Evolutionary conservation across 2,329 filamentous ascomycete genomes (phyloP).

Genomic region (Cladosporium cucumerinum): DNA sequence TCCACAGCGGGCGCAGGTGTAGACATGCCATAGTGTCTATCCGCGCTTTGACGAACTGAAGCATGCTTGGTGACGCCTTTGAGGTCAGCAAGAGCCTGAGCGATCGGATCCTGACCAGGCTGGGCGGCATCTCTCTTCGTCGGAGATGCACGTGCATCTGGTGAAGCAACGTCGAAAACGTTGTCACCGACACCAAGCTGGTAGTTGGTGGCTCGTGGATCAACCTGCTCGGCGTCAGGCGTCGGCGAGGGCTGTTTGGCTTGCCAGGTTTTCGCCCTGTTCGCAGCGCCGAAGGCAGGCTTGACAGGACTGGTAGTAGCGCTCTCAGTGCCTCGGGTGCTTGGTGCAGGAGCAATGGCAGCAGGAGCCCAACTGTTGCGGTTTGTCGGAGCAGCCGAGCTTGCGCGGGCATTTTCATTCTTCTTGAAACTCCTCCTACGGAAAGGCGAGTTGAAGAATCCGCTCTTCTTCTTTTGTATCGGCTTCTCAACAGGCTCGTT

Average conservation of each 20-base stretch:
- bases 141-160: slow-evolving; percentile 49
- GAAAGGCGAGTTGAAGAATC: slow-evolving; percentile 94
- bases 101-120: slow-evolving; percentile 70
- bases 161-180: slow-evolving; percentile 85
- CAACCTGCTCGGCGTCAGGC: slow-evolving; percentile 69
- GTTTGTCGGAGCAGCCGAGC: slow-evolving; percentile 38
- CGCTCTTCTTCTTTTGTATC: slow-evolving; percentile 68
- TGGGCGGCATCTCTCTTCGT: neutral
- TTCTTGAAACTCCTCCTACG: slow-evolving; percentile 77
- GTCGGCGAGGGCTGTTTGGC: slow-evolving; percentile 36
- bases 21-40: slow-evolving; percentile 88
- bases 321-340: slow-evolving; percentile 38
- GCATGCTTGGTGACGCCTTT: slow-evolving; percentile 84
- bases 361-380: slow-evolving; percentile 55
- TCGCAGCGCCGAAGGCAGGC: slow-evolving; percentile 26
- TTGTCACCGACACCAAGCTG: slow-evolving; percentile 95
- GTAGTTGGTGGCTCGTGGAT: slow-evolving; percentile 78
- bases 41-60: slow-evolving; percentile 82
- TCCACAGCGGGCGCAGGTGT: slow-evolving; percentile 64
- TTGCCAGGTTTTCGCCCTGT: slow-evolving; percentile 31
- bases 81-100: slow-evolving; percentile 84
- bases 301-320: slow-evolving; percentile 44
- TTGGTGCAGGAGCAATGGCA: slow-evolving; percentile 23
- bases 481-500: slow-evolving; percentile 56
- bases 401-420: slow-evolving; percentile 55